Conservation (phyloP, 2,329 filamentous ascomycete genomes). For the Talaromyces sp. region DNA sequence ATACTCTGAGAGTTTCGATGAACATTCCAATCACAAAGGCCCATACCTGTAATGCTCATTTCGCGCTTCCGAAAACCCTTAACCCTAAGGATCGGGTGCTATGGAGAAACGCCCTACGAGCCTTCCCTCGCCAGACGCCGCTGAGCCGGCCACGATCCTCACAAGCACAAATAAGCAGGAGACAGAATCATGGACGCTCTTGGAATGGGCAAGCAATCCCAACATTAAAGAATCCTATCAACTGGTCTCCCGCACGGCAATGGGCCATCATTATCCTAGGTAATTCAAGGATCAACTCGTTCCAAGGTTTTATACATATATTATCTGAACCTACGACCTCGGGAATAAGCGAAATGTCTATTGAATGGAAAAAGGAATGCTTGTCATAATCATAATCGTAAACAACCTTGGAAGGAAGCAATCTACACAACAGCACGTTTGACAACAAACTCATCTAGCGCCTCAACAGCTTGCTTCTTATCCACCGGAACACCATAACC, state of each 20-base stretch:
- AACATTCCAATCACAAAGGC: no score
- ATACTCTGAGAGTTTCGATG: no score
- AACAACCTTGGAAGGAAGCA: neutral
- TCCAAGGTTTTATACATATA: neutral
- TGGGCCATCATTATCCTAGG: neutral
- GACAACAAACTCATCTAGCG: slow-evolving; percentile 14
- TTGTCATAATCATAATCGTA: neutral
- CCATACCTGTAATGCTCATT: no score
- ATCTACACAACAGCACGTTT: slow-evolving; percentile 24
- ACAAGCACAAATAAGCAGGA: neutral
- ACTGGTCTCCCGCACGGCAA: slow-evolving; percentile 2
- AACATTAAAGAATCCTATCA: neutral
- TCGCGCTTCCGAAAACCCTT: no score
- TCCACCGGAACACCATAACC: slow-evolving; percentile 31
- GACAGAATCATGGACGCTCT: neutral
- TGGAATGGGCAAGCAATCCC: neutral
- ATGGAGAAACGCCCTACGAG: neutral
- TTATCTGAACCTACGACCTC: no score
- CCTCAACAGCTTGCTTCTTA: slow-evolving; percentile 30
- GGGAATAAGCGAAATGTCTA: no score
- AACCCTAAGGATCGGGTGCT: neutral
- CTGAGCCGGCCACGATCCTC: no score
- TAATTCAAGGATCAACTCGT: neutral
- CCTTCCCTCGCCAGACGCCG: neutral
- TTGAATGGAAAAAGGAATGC: neutral